Evolutionary conservation across 495 filamentous ascomycete genomes (phyloP).

Genomic region (Sordaria brevicollis): DNA sequence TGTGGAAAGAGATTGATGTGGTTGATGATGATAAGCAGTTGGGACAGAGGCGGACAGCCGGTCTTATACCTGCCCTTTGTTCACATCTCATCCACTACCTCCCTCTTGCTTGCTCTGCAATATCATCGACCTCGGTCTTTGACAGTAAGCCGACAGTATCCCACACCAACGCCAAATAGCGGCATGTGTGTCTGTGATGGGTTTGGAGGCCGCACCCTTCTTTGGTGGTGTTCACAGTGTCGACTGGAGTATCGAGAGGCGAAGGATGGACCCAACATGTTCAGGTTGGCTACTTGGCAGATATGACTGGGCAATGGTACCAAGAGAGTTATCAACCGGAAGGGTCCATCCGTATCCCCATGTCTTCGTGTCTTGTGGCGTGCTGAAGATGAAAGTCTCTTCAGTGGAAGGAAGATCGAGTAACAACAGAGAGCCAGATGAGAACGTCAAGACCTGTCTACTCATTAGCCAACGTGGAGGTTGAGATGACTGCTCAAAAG

Average conservation of each 20-base stretch:
- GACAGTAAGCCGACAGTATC: background rate
- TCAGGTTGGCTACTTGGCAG: background rate
- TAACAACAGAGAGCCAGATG: background rate
- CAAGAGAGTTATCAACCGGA: too few relatives aligned
- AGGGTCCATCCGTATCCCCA: background rate
- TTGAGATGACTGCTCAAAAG: background rate
- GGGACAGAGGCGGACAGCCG: background rate
- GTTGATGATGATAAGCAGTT: background rate
- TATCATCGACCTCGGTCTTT: background rate
- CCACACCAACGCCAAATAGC: background rate
- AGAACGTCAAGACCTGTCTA: background rate
- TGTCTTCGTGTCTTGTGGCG: background rate
- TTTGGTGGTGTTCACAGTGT: background rate
- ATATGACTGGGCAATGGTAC: background rate
- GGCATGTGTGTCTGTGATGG: background rate
- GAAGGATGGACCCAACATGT: background rate
- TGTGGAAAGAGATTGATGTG: background rate
- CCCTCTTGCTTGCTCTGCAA: background rate
- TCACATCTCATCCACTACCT: background rate
- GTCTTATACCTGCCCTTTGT: background rate
- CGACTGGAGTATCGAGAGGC: background rate
- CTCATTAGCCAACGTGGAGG: background rate
- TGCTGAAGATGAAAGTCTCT: background rate
- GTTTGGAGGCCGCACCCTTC: background rate
- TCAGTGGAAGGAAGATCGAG: background rate